Evolutionary conservation across 2,329 filamentous ascomycete species (phyloP).

Genomic region (Sporothrix curviconia): DNA sequence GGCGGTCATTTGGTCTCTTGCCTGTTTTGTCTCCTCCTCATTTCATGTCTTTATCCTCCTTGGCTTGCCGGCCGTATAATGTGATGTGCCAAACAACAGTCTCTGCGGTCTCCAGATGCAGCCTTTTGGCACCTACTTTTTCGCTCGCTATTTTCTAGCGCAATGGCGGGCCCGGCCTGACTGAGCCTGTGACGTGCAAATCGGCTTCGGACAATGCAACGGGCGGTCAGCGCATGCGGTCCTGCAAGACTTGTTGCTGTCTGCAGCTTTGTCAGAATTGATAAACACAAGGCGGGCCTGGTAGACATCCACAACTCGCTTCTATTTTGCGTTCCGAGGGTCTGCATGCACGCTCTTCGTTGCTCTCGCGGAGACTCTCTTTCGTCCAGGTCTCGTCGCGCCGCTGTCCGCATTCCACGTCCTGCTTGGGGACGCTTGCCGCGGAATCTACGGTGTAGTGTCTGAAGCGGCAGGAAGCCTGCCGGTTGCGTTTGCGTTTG

Average conservation of each 20-base stretch:
- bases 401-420: constrained; percentile 6
- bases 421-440: not conserved
- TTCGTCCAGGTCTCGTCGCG: no score
- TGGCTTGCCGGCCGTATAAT: not conserved
- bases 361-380: no score
- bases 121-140: no score
- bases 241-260: not conserved
- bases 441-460: not conserved
- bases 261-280: no score
- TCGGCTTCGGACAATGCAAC: no score
- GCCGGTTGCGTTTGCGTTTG: not conserved
- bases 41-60: not conserved
- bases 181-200: not conserved
- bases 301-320: not conserved
- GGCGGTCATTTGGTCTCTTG: no score
- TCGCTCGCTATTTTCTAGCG: constrained; percentile 6
- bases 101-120: constrained; percentile 5
- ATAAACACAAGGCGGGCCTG: no score
- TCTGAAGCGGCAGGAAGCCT: no score
- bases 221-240: not conserved
- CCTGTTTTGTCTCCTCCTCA: no score
- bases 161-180: constrained; percentile 3
- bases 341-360: not conserved
- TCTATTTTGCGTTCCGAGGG: not conserved
- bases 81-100: not conserved